Evolutionary conservation across 2,329 filamentous ascomycete genomes (phyloP), one percentile per base, ranked within the genome.

Genomic region (Metarhizium anisopliae): DNA sequence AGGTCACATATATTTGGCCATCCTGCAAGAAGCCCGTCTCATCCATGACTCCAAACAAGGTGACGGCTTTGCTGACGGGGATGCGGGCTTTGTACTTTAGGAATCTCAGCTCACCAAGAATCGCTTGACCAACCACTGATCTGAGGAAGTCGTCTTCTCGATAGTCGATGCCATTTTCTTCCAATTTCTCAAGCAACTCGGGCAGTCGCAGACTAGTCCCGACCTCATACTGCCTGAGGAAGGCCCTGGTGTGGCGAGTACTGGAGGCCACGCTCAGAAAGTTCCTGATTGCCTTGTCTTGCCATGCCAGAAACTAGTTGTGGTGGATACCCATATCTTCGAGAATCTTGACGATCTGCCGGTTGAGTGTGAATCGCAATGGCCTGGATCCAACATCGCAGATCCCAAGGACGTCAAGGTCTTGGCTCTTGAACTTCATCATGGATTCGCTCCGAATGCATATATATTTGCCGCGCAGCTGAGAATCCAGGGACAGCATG

Each of bases 21-120:
- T 89, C 84, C 10, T 78, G 60, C 0, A 95, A 74, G 40, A 78
- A 80, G 0, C 81, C 82, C 0, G 87, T 90, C 68, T 95, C 90
- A 59, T 95, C 90, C 82, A 94, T 88, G 52, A 95, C 77, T 0
- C 90, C 90, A 61, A 90, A 91, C 0, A 95, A 75, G 0, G 89
- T 91, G n/a, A 85, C 79, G 0, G 88, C 90, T 16, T 85, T 68
- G 0, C 79, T 69, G 0, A 95, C 80, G 0, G 82, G 85, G 38
- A 95, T 94, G 1, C 89, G 82, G 0, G 87, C 83, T 54, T 86
- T 87, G 70, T 94, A 84, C 66, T 95, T 95, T 42, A 95, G 72
- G 32, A 87, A 76, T 3, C 89, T 81, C 4, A 95, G 72, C 60
- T 88, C 85, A 1, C 80, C 74, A n/a, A 94, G 72, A 0, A 92